A percentile compares a stretch with the other conserved stretches of the same genome.
Conservation (phyloP, 2,329 filamentous ascomycete genomes). For the Pseudogymnoascus sp. region DNA sequence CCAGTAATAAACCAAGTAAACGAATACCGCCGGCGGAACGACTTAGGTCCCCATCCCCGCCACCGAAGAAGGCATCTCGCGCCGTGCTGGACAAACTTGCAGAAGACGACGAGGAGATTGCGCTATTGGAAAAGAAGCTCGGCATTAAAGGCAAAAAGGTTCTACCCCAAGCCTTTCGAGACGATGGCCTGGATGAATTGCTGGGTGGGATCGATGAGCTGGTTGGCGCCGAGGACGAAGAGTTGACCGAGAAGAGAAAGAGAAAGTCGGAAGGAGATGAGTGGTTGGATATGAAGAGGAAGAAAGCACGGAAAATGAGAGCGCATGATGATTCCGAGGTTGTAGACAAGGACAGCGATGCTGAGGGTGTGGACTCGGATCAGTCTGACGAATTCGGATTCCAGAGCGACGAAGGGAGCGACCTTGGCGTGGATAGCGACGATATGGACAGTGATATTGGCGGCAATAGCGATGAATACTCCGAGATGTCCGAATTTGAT, state of each 20-base stretch:
- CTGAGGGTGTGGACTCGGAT: slow-evolving; percentile 22
- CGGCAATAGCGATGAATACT: slow-evolving; percentile 22
- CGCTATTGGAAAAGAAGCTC: slow-evolving; percentile 76
- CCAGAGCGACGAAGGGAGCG: slow-evolving; percentile 27
- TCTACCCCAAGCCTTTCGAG: slow-evolving; percentile 63
- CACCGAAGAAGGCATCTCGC: slow-evolving; percentile 19
- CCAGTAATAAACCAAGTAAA: slow-evolving; percentile 12
- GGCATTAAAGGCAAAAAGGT: slow-evolving; percentile 71
- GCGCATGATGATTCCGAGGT: slow-evolving; percentile 18
- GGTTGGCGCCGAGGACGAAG: slow-evolving; percentile 40
- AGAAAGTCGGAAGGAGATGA: slow-evolving; percentile 51
- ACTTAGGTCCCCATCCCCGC: slow-evolving; percentile 16
- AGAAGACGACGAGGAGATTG: slow-evolving; percentile 83
- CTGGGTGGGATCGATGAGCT: slow-evolving; percentile 58
- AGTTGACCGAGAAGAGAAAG: slow-evolving; percentile 42
- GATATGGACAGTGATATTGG: slow-evolving; percentile 28
- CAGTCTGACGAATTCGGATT: slow-evolving; percentile 18
- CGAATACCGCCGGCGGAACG: neutral
- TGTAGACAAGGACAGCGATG: slow-evolving; percentile 25
- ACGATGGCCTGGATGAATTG: slow-evolving; percentile 77
- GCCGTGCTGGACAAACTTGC: slow-evolving; percentile 57
- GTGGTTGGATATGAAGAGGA: slow-evolving; percentile 53
- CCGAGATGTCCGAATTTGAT: slow-evolving; percentile 25
- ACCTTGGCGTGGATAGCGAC: slow-evolving; percentile 32
- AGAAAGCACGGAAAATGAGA: slow-evolving; percentile 35